Percentiles rank a stretch among this genome's conserved stretches.
Evolutionary conservation across 495 filamentous ascomycete species (phyloP).

Genomic region (Schizothecium vesticola): DNA sequence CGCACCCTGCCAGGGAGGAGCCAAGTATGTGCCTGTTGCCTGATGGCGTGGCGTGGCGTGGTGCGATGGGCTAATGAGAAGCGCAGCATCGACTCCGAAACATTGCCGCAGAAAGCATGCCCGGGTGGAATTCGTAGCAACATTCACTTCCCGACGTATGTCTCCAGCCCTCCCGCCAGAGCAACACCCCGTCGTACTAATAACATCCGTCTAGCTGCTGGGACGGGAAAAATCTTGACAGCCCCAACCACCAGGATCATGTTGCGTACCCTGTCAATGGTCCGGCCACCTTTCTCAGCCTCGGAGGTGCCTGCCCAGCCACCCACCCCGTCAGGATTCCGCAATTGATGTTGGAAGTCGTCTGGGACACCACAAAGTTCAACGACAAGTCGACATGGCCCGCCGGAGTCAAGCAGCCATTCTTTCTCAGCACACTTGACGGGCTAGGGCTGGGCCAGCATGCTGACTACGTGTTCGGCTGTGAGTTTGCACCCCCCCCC

Average conservation of each 20-base stretch:
- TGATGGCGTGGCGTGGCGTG: too few relatives aligned
- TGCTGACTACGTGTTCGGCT: constrained; percentile 12
- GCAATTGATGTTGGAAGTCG: constrained; percentile 11
- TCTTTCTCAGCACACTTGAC: constrained; percentile 7
- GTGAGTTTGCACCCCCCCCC: not conserved
- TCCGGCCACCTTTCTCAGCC: constrained; percentile 38
- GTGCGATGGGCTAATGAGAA: constrained; percentile 4
- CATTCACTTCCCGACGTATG: constrained; percentile 43
- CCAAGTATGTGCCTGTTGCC: too few relatives aligned
- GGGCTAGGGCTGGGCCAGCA: constrained; percentile 8
- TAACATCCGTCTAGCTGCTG: constrained; percentile 37
- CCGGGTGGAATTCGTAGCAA: constrained; percentile 47
- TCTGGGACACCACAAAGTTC: constrained; percentile 13
- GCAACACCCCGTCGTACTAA: not conserved
- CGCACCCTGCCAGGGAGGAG: constrained; percentile 36
- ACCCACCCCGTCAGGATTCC: constrained; percentile 10
- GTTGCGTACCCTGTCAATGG: constrained; percentile 40
- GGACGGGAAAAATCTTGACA: constrained; percentile 51
- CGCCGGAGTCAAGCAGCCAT: constrained; percentile 7
- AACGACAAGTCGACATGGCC: constrained; percentile 9
- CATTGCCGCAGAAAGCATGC: constrained; percentile 37
- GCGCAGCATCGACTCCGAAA: constrained; percentile 33
- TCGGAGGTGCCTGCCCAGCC: constrained; percentile 10
- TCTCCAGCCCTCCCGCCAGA: not conserved
- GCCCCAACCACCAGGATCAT: constrained; percentile 49